Evolutionary conservation across 164 flowering plant genomes (phyloP).

Genomic region (Euptelea pleiosperma): DNA sequence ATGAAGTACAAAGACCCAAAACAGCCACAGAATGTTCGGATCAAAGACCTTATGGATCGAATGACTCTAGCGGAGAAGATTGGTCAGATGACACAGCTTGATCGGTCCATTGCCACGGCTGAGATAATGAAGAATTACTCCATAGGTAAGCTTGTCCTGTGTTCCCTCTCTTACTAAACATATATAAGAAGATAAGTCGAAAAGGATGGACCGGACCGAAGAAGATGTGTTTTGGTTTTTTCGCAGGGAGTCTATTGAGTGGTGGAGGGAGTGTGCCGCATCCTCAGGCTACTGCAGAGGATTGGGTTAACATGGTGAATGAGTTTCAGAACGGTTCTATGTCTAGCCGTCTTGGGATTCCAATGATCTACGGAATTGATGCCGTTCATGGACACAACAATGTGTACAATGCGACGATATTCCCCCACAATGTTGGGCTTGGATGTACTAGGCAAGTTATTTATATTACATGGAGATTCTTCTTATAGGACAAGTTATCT

Average conservation of each 20-base stretch:
- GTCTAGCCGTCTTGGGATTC: slow-evolving; percentile 6
- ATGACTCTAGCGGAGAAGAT: slow-evolving; percentile 23
- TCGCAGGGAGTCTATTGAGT: slow-evolving; percentile 8
- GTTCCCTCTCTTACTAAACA: no score
- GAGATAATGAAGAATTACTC: slow-evolving; percentile 14
- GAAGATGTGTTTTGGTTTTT: background rate
- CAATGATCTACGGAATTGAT: slow-evolving; percentile 9
- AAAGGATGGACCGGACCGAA: background rate
- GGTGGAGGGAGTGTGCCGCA: slow-evolving; percentile 12
- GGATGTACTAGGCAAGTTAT: slow-evolving; percentile 8
- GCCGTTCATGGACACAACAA: slow-evolving; percentile 8
- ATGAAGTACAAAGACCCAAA: slow-evolving; percentile 18
- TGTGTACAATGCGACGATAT: slow-evolving; percentile 7
- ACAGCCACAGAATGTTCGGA: background rate
- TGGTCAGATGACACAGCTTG: slow-evolving; percentile 19
- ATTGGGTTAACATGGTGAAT: slow-evolving; percentile 9
- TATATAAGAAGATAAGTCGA: background rate
- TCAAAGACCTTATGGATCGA: slow-evolving; percentile 11
- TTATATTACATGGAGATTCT: no score
- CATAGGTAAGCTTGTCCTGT: slow-evolving; percentile 10
- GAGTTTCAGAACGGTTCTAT: slow-evolving; percentile 6
- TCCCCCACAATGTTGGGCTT: slow-evolving; percentile 11
- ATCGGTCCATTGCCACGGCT: slow-evolving; percentile 1
- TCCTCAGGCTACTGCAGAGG: slow-evolving; percentile 5
- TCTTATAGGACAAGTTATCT: no score